Percentiles rank a stretch among this genome's conserved stretches.
Conservation (phyloP, 441 rosid species). For the Pelargonium exstipulatum region DNA sequence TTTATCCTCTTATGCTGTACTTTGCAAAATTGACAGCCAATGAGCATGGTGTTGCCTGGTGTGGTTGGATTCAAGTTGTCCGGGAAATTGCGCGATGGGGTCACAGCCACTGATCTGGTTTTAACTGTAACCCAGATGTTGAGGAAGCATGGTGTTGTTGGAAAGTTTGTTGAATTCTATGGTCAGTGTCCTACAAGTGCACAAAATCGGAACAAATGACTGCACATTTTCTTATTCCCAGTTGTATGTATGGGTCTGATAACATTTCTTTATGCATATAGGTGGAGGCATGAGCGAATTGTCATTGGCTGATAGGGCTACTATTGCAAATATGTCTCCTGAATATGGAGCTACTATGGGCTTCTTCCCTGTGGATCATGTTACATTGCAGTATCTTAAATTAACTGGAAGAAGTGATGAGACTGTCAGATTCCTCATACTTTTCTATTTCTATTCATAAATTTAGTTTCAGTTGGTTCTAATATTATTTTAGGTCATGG, state of each 20-base stretch:
- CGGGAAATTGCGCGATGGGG: slow-evolving; percentile 47
- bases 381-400: slow-evolving; percentile 55
- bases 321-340: slow-evolving; percentile 70
- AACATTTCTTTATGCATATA: slow-evolving; percentile 19
- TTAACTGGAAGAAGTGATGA: slow-evolving; percentile 61
- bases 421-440: slow-evolving; percentile 34
- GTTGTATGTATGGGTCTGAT: neutral
- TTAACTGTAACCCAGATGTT: slow-evolving; percentile 59
- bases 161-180: slow-evolving; percentile 64
- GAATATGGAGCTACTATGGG: slow-evolving; percentile 80
- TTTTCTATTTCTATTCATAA: slow-evolving; percentile 11
- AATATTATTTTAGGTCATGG: neutral
- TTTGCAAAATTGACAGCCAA: slow-evolving; percentile 40
- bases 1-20: slow-evolving; percentile 17
- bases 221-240: neutral
- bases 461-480: slow-evolving; percentile 7
- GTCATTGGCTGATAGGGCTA: slow-evolving; percentile 61
- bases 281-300: slow-evolving; percentile 57
- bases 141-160: slow-evolving; percentile 68
- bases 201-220: neutral
- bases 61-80: slow-evolving; percentile 59
- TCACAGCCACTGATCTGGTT: slow-evolving; percentile 65
- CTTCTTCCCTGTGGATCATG: slow-evolving; percentile 67
- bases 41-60: slow-evolving; percentile 75
- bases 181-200: slow-evolving; percentile 26